Evolutionary conservation across 352 stramenopile species (phyloP).

Genomic region (Globisporangium spiculum): DNA sequence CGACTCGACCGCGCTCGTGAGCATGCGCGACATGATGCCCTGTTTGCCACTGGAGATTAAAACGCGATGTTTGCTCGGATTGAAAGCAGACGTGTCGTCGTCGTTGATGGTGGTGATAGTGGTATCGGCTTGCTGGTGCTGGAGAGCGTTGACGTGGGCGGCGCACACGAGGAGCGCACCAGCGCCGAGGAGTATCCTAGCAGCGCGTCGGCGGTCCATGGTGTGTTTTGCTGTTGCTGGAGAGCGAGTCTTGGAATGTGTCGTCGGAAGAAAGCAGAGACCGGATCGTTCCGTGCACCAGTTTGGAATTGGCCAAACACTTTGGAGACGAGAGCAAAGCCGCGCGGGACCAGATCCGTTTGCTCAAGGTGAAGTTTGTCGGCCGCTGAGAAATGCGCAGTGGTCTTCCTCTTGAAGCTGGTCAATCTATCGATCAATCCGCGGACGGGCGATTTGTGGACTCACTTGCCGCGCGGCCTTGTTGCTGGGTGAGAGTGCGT

Average conservation of each 20-base stretch:
- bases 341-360: background rate
- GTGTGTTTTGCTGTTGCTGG: background rate
- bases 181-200: slow-evolving; percentile 1
- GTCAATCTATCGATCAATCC: background rate
- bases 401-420: background rate
- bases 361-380: background rate
- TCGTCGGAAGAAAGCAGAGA: background rate
- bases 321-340: background rate
- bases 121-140: background rate
- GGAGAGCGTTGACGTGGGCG: background rate
- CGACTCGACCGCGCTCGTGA: slow-evolving; percentile 23
- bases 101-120: background rate
- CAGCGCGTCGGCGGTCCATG: background rate
- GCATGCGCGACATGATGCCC: slow-evolving; percentile 10
- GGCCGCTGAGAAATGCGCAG: background rate
- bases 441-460: background rate
- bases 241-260: background rate
- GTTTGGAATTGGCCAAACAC: background rate
- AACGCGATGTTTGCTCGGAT: background rate
- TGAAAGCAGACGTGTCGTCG: background rate
- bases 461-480: background rate
- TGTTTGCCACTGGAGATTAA: slow-evolving; percentile 1
- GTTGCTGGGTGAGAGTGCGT: background rate
- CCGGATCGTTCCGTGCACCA: background rate
- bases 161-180: background rate